A percentile compares a stretch with the other conserved stretches of the same genome.
These are phyloP conservation scores for Psilocybe cyanescens DNA, from an alignment of 768 basidiomycete species.

Conservation along the genomic window DNA sequence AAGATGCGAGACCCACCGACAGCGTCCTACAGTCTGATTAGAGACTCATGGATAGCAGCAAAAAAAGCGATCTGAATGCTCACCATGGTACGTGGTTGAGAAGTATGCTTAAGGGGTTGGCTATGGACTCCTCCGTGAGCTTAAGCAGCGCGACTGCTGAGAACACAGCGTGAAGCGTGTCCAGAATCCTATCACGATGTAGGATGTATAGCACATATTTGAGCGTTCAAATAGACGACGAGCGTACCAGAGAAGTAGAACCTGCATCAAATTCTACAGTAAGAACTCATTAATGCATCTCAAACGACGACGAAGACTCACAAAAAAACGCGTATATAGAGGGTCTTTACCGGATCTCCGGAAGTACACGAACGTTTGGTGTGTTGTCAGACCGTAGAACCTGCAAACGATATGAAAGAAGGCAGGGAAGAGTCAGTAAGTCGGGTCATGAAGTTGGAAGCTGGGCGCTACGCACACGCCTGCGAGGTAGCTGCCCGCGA, in stretches of 20 bases:
- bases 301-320: neutral
- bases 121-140: neutral
- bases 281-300: neutral
- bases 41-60: neutral
- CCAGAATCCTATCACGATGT: neutral
- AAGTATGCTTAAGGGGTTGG: neutral
- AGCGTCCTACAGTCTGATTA: neutral
- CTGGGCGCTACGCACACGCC: neutral
- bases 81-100: neutral
- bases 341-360: neutral
- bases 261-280: neutral
- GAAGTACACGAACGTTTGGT: slow-evolving; percentile 8
- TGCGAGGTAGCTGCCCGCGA: slow-evolving; percentile 3
- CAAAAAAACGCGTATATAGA: neutral
- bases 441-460: neutral
- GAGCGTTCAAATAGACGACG: neutral
- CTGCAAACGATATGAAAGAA: neutral
- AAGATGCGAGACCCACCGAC: neutral
- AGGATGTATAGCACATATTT: no score
- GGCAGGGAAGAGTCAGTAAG: neutral
- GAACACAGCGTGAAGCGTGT: slow-evolving; percentile 1
- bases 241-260: slow-evolving; percentile 3
- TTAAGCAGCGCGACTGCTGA: neutral
- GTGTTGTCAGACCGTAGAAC: slow-evolving; percentile 5
- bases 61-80: neutral